Percentiles rank a stretch among this genome's conserved stretches.
phyloP scores from a whole-genome alignment of 306 rosid species.

The Cotoneaster glaucophyllus region DNA sequence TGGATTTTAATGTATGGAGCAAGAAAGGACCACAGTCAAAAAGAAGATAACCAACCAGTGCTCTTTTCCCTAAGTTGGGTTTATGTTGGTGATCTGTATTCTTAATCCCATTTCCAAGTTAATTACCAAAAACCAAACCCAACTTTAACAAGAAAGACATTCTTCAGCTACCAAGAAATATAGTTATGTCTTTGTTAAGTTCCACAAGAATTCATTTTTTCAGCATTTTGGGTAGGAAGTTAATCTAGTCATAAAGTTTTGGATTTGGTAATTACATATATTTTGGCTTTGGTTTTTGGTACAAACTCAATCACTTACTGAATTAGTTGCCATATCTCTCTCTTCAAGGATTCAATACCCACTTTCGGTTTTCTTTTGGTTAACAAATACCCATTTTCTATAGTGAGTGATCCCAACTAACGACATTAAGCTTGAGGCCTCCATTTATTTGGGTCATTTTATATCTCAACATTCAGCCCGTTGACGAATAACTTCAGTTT shows the following conservation, averaged over 20 bases:
- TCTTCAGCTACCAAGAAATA: not conserved
- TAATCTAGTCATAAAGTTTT: not conserved
- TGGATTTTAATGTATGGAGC: not conserved
- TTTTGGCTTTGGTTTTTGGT: not conserved
- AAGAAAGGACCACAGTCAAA: not conserved
- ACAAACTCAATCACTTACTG: not conserved
- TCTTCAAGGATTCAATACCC: not conserved
- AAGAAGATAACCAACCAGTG: not conserved
- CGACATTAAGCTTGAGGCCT: not conserved
- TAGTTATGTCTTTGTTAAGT: not conserved
- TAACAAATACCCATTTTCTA: not conserved
- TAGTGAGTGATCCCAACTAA: not conserved
- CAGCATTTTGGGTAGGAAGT: not conserved
- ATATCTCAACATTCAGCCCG: no score
- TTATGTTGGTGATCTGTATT: not conserved
- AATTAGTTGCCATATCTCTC: not conserved
- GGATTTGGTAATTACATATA: not conserved
- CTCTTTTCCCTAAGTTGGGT: not conserved
- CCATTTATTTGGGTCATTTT: no score
- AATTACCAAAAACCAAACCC: not conserved
- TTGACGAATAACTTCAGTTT: no score
- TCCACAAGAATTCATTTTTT: not conserved
- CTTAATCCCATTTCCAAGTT: not conserved
- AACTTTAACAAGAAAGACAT: not conserved
- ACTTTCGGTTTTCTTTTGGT: not conserved